These are phyloP conservation scores for Amanita exitialis DNA, from an alignment of 768 basidiomycete genomes.

Conservation along the genomic window DNA sequence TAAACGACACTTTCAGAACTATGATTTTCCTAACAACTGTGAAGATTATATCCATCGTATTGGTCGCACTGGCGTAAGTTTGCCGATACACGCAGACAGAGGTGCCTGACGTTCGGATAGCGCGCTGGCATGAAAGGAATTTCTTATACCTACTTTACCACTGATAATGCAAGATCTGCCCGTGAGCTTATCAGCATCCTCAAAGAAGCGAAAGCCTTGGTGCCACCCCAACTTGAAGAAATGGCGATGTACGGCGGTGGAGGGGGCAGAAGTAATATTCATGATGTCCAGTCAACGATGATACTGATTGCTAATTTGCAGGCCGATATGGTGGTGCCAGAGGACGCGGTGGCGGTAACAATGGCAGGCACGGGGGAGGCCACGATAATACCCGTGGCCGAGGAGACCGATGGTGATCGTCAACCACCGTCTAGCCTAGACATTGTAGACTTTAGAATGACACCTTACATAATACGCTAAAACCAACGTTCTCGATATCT, in stretches of 20 bases:
- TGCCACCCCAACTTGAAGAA: conserved; percentile 88
- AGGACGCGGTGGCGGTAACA: conserved; percentile 33
- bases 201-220: conserved; percentile 73
- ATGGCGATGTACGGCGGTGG: conserved; percentile 86
- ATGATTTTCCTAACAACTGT: conserved; percentile 96
- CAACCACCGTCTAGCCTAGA: neutral
- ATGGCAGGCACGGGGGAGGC: conserved; percentile 33
- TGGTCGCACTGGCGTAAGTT: conserved; percentile 84
- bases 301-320: neutral
- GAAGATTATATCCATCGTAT: conserved; percentile 99
- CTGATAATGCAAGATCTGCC: conserved; percentile 91
- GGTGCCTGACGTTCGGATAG: conserved; percentile 27
- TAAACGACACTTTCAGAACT: conserved; percentile 48
- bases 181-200: conserved; percentile 85
- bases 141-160: conserved; percentile 94
- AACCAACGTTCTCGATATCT: neutral
- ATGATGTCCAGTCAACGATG: neutral
- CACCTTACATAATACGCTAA: conserved; percentile 13
- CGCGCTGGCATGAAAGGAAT: conserved; percentile 88
- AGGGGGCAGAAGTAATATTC: conserved; percentile 55
- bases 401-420: conserved; percentile 19
- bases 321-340: conserved; percentile 31
- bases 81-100: neutral
- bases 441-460: conserved; percentile 13
- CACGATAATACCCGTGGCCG: conserved; percentile 29